Conservation (phyloP, 2,329 filamentous ascomycete genomes). For the Fusarium sp. region DNA sequence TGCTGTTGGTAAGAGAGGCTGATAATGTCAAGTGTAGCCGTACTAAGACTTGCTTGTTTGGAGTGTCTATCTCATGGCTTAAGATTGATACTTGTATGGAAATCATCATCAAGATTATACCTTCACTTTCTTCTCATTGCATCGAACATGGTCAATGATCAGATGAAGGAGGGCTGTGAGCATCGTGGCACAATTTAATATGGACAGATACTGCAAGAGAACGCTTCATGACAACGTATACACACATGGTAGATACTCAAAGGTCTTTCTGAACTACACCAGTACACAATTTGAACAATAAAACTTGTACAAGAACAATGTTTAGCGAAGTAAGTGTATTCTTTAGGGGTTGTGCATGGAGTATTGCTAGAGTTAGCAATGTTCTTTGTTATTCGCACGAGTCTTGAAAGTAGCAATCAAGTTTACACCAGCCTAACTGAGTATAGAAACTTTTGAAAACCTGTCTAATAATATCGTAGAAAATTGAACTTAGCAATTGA, state of each 20-base stretch:
- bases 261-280: not conserved
- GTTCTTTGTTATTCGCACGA: not conserved
- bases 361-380: not conserved
- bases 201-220: not conserved
- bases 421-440: not conserved
- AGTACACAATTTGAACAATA: not conserved
- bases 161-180: not conserved
- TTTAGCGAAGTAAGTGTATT: not conserved
- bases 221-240: not conserved
- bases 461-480: not conserved
- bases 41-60: not conserved
- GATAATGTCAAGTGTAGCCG: not conserved
- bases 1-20: not conserved
- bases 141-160: not conserved
- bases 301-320: rapidly evolving
- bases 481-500: too few relatives aligned
- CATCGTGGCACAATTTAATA: rapidly evolving
- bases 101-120: too few relatives aligned
- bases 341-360: rapidly evolving
- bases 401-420: not conserved
- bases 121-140: rapidly evolving
- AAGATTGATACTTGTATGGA: not conserved
- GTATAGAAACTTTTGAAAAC: not conserved
- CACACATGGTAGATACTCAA: not conserved
- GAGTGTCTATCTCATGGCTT: not conserved